These are phyloP conservation scores for Gossypium australe DNA, from an alignment of 345 rosid genomes.

Conservation along the genomic window DNA sequence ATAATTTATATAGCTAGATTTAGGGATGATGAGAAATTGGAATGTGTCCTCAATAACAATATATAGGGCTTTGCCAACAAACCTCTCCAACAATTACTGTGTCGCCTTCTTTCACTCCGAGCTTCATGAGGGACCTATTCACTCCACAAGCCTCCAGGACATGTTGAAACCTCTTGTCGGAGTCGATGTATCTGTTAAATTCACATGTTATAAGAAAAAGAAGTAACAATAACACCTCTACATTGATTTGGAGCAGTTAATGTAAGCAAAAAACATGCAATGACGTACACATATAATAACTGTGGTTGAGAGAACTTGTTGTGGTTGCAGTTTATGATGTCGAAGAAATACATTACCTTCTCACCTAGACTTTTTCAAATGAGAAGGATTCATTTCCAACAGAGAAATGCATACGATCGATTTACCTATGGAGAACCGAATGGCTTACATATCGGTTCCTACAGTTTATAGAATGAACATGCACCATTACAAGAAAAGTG, in stretches of 20 bases:
- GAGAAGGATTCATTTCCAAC: not conserved
- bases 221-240: not conserved
- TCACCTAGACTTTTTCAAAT: not conserved
- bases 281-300: not conserved
- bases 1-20: not conserved
- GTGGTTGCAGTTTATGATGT: not conserved
- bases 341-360: not conserved
- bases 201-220: not conserved
- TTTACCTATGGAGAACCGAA: not conserved
- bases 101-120: conserved; percentile 93
- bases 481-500: not conserved
- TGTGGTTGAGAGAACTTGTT: not conserved
- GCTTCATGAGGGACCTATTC: conserved; percentile 58
- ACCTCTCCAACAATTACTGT: conserved; percentile 90
- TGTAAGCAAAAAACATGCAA: not conserved
- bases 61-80: conserved; percentile 14
- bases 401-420: not conserved
- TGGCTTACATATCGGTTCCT: not conserved
- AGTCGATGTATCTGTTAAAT: conserved; percentile 68
- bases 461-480: not conserved
- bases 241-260: not conserved
- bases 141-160: conserved; percentile 94
- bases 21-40: not conserved
- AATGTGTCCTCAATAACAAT: not conserved
- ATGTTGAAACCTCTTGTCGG: conserved; percentile 80